Evolutionary conservation across 2,329 filamentous ascomycete genomes (phyloP).

Genomic region (Epicoccum sorghinum): DNA sequence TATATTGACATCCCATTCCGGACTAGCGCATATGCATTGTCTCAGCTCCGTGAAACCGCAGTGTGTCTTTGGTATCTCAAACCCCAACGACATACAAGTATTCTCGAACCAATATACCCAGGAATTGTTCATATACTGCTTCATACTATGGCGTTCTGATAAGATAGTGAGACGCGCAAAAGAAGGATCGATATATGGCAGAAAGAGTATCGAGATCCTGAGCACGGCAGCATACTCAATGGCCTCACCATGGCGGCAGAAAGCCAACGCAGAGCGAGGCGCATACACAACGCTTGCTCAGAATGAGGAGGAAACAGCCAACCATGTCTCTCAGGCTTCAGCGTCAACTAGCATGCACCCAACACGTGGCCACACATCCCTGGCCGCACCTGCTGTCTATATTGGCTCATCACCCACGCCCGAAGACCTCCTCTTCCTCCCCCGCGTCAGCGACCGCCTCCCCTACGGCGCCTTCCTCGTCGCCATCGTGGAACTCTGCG

Average conservation of each 20-base stretch:
- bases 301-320: slow-evolving; percentile 32
- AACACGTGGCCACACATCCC: slow-evolving; percentile 8
- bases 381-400: slow-evolving; percentile 14
- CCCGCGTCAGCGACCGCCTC: slow-evolving; percentile 51
- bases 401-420: slow-evolving; percentile 33
- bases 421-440: slow-evolving; percentile 34
- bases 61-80: slow-evolving; percentile 12
- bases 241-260: slow-evolving; percentile 29
- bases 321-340: slow-evolving; percentile 8
- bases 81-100: neutral
- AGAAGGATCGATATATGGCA: no score
- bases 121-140: neutral
- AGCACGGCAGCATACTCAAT: slow-evolving; percentile 13
- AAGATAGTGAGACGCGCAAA: no score
- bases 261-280: slow-evolving; percentile 25
- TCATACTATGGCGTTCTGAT: neutral
- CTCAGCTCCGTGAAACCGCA: slow-evolving; percentile 11
- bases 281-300: slow-evolving; percentile 43
- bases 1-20: slow-evolving; percentile 1
- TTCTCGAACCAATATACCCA: neutral
- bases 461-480: slow-evolving; percentile 55
- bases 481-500: slow-evolving; percentile 57
- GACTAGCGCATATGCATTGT: slow-evolving; percentile 2
- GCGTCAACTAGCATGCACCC: slow-evolving; percentile 23
- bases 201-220: neutral